Base-by-base conservation (phyloP, 176 grass and related monocot genomes). In the Aegilops speltoides region DNA sequence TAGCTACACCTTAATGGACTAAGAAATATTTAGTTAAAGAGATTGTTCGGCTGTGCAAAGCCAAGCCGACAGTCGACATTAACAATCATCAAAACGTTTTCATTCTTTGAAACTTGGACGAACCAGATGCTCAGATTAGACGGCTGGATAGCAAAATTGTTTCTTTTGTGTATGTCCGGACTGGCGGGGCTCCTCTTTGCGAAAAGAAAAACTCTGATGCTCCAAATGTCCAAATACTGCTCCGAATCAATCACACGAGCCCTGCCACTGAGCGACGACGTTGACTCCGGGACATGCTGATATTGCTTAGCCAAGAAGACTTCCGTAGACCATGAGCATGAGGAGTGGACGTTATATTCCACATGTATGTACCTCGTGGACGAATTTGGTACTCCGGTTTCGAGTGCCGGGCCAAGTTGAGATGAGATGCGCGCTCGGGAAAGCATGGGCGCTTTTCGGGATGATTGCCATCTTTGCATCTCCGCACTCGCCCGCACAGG, bases 391-490 rank as follows among this genome's bases (percentile, higher is more conserved):
- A 56, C 86, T 63, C 68, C 52, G 22, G 70, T 85, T 85, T 81
- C 1, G 22, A 85, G 69, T 75, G 16, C 84, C 64, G 45, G 41
- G 28, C n/a, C 15, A 13, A 29, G 45, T 41, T 10, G 28, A 76
- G 52, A 10, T 12, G 36, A 91, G 85, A 91, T 91, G 90, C 90
- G 22, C 59, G 86, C 86, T 24, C 15, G 15, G 78, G 56, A 91
- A 91, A 91, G 89, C 64, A 25, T 1, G 36, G 78, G 41, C 52
- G 82, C 90, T 91, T 91, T 91, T 68, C 90, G 81, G 63, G 10
- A 88, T 85, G 86, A 91, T 91, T 88, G 72, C 72, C 85, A 31
- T 72, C 86, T 91, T 91, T 82, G 90, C 89, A 88, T 88, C 89
- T 85, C 40, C 45, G 79, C 72, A 34, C 43, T 43, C 14, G 3